Evolutionary conservation across 495 filamentous ascomycete species (phyloP).

Genomic region (Bryoglossum gracile): DNA sequence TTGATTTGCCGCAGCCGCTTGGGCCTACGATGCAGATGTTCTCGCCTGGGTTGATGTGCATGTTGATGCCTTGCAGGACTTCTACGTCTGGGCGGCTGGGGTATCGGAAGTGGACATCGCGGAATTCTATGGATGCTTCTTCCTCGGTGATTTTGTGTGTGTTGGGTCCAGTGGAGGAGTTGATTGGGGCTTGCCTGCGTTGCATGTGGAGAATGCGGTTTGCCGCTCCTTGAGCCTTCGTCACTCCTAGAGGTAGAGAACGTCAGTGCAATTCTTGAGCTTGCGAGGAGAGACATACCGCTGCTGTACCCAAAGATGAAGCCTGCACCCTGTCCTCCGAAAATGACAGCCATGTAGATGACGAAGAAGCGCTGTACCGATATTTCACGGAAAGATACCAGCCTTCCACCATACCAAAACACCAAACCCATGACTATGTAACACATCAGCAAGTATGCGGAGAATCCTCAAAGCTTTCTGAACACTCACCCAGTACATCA

Average conservation of each 20-base stretch:
- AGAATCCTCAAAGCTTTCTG: no score
- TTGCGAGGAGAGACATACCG: constrained; percentile 31
- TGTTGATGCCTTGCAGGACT: constrained; percentile 35
- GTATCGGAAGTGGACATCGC: constrained; percentile 39
- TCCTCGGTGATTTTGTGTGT: neutral
- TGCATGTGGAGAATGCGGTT: constrained; percentile 3
- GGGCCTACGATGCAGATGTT: constrained; percentile 50
- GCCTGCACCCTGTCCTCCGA: constrained; percentile 73
- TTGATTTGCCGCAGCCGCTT: constrained; percentile 50
- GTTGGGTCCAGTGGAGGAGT: neutral
- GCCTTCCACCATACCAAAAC: constrained; percentile 32
- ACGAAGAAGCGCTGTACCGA: constrained; percentile 69
- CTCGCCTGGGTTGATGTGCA: constrained; percentile 34
- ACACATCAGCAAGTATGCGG: no score
- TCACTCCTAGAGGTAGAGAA: constrained; percentile 26
- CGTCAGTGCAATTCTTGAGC: no score
- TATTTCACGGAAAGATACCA: constrained; percentile 58
- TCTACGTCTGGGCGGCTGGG: constrained; percentile 36
- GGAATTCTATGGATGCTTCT: constrained; percentile 25
- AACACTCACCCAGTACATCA: neutral
- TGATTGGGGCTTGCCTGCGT: neutral
- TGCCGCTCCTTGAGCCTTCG: constrained; percentile 46
- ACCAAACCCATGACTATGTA: neutral
- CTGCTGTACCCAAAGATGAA: constrained; percentile 74
- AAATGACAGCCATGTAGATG: constrained; percentile 52